Evolutionary conservation across 345 rosid genomes (phyloP), one percentile per base, ranked within the genome.

Genomic region (Eucalyptus pumila): DNA sequence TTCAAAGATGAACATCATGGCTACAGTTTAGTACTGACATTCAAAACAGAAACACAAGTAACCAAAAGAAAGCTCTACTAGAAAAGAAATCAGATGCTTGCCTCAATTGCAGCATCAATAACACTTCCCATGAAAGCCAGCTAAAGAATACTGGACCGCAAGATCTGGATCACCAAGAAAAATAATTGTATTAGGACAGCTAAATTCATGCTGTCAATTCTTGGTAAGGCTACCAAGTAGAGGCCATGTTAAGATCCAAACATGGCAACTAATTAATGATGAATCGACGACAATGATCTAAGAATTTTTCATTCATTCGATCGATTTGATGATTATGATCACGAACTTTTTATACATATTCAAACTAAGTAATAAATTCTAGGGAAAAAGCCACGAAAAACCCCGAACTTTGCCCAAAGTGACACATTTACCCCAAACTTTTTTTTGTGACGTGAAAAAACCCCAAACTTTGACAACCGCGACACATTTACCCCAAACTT

Each of bases 51-150:
- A 67, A 45, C n/a, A 26, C 7, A 9, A 60, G 52, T 5, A 30
- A 44, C 45, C 17, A 42, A 80, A 87, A 69, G 30, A 34, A 88
- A 17, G 88, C 16, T 62, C 3, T 11, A 17, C 44, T 47, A 19
- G 11, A 83, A 45, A 34, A 10, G 42, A 76, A 48, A 67, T 19
- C 27, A 34, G 87, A 88, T 49, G 30, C 30, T 51, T 89, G 94
- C 98, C 98, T 90, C 91, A 76, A 51, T 89, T 60, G 94, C 88
- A 89, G 91, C 88, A 48, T 94, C 96, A 45, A 90, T 92, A 47
- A 88, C 89, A 76, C 94, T 76, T 87, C 94, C 97, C 99, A 96
- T 97, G 88, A 50, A 88, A 56, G 30, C 45, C 83, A 89, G 88
- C 62, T 91, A 91, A 52, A 69, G 72, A 45, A 58, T 16, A 47